Evolutionary conservation across 2,329 filamentous ascomycete genomes (phyloP), one percentile per base, ranked within the genome.

Genomic region (Beauveria asiatica): DNA sequence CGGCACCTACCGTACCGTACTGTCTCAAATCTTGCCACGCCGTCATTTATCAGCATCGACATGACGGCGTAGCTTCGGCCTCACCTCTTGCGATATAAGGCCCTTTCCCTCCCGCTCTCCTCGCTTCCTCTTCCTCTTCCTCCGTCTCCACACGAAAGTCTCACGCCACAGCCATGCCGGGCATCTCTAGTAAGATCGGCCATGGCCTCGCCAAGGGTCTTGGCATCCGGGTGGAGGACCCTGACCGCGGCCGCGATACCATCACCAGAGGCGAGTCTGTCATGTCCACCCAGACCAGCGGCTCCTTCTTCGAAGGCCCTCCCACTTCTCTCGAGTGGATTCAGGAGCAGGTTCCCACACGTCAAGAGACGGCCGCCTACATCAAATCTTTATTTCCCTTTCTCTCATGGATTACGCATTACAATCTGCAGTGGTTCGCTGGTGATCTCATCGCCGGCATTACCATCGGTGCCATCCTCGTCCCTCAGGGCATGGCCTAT

Each of bases 401-500:
- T 70, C 71, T 89, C 5, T 80, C 84, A n/a, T 99, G 94, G 94
- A 93, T 97, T 61, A 74, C 78, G 11, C 84, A 86, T 66, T 99
- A 99, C 77, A 99, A 99, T 70, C 11, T 86, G 4, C 86, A 92
- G 76, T 99, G 94, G 94, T 75, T 97, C 6, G 73, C 85, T 17
- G 94, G 94, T 67, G 94, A 99, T 75, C 74, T 97, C 51, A 86
- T 97, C 61, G 93, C 94, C 62, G 93, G 75, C 30, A 66, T 74
- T 60, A 84, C 82, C 3, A 80, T 84, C 60, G 82, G 82, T n/a
- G 80, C 80, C 41, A 78, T 84, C 25, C 92, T 97, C 27, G 90
- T 97, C n/a, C 93, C 93, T 6, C 93, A 97, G 71, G 88, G 91
- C 63, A 97, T 97, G 93, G 92, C 93, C 1, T 97, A 97, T 74